Percentiles rank a stretch among this genome's conserved stretches.
Conservation (phyloP, 768 basidiomycete genomes). For the Boletus rex-veris region DNA sequence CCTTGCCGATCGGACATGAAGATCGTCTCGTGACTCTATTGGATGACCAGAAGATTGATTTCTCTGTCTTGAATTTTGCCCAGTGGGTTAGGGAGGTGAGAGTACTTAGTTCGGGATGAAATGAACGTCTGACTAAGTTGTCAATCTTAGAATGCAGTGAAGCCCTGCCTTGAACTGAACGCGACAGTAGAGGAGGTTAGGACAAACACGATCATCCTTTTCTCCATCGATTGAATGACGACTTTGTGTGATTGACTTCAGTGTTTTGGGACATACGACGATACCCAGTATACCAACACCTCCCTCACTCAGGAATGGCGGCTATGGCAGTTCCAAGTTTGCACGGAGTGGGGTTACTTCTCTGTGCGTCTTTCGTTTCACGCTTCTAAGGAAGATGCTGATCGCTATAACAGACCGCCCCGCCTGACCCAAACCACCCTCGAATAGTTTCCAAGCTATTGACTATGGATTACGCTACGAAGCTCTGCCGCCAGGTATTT, state of each 20-base stretch:
- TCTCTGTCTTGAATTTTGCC: conserved; percentile 69
- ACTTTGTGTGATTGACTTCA: conserved; percentile 25
- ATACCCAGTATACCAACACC: conserved; percentile 56
- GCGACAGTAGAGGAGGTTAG: conserved; percentile 49
- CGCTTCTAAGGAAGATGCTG: background rate
- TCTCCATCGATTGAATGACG: background rate
- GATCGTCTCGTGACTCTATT: conserved; percentile 46
- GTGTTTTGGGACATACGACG: conserved; percentile 87
- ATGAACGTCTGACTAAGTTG: background rate
- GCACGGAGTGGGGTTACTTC: conserved; percentile 96
- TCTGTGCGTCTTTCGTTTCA: conserved; percentile 42
- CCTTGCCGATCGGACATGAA: conserved; percentile 46
- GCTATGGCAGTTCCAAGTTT: conserved; percentile 87
- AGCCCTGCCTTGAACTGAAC: conserved; percentile 48
- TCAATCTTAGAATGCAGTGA: conserved; percentile 46
- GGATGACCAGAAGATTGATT: conserved; percentile 49
- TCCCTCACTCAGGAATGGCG: conserved; percentile 76
- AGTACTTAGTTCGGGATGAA: background rate
- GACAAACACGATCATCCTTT: background rate
- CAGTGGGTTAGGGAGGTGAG: conserved; percentile 69
- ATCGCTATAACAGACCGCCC: conserved; percentile 52
- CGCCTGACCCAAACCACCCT: conserved; percentile 64
- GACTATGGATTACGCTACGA: conserved; percentile 66
- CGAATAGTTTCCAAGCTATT: conserved; percentile 78
- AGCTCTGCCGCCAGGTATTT: conserved; percentile 61